phyloP scores from a whole-genome alignment of 192 early-diverging fungal genomes.

The Cladochytrium replicatum region DNA sequence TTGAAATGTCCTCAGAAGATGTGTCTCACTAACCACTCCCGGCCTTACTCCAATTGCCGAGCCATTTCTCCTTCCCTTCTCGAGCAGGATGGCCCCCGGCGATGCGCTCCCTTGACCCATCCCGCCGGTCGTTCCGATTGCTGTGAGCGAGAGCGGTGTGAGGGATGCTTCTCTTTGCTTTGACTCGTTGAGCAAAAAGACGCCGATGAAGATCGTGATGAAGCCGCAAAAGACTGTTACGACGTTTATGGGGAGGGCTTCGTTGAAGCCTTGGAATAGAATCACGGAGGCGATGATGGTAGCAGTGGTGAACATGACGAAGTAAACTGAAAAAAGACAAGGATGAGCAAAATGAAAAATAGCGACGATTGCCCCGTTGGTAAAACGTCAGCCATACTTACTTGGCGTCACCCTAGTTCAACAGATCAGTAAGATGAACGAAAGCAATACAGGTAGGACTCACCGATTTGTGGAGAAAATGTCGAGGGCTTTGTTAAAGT shows the following conservation, averaged over 20 bases:
- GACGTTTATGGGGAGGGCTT: constrained; percentile 48
- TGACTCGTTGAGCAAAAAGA: constrained; percentile 63
- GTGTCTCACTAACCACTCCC: constrained; percentile 14
- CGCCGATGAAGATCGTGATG: constrained; percentile 85
- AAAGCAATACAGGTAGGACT: constrained; percentile 42
- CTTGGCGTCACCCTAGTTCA: constrained; percentile 38
- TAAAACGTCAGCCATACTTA: constrained; percentile 5
- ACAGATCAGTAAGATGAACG: constrained; percentile 49
- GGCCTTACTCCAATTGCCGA: constrained; percentile 8
- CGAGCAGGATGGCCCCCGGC: too few species aligned
- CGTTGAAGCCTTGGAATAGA: constrained; percentile 79
- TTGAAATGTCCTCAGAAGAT: constrained; percentile 19
- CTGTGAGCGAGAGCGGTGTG: too few species aligned
- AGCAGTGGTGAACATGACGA: constrained; percentile 90
- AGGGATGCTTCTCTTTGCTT: too few species aligned
- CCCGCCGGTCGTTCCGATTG: too few species aligned
- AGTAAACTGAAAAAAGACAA: constrained; percentile 86
- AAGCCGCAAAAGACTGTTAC: constrained; percentile 82
- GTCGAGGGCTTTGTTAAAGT: constrained; percentile 94
- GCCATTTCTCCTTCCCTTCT: too few species aligned
- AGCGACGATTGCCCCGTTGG: neutral
- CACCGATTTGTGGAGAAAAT: constrained; percentile 83
- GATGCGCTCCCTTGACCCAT: too few species aligned
- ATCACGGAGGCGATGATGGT: constrained; percentile 85
- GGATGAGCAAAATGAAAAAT: constrained; percentile 25